Evolutionary conservation across 768 basidiomycete genomes (phyloP), one percentile per base, ranked within the genome.

Genomic region (Tricholoma sp.): DNA sequence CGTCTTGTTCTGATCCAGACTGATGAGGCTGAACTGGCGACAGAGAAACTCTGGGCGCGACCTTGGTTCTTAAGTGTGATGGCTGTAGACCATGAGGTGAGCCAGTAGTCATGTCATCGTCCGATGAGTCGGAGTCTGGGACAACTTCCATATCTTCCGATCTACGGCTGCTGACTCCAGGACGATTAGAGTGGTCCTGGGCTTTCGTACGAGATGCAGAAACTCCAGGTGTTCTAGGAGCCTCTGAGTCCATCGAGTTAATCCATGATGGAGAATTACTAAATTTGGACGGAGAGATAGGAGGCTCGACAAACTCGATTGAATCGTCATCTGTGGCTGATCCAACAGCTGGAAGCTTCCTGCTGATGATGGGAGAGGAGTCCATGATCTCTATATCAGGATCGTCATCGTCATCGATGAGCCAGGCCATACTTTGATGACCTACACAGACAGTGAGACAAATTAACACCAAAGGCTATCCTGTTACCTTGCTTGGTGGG

Each of bases 331-430:
- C 34, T 8, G 15, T 17, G 31, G 13, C 32, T 32, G 29, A 33
- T 32, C 32, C 12, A n/a, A 13, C 3, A 41, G 18, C 15, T 32
- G 39, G 7, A 17, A 17, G 52, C 11, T 33, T 55, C 49, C 59
- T 60, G 54, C 54, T 57, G 7, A 57, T 12, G 28, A 67, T 41
- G 8, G 82, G 82, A 3, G 84, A 77, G 18, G 84, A 84, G 50
- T 74, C 71, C n/a, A 80, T 50, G 37, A 85, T 78, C 56, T 77
- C 74, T 59, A 85, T 71, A 44, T 75, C 72, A 9, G 73, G 75
- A 45, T 86, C 85, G 52, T 87, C 85, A 55, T 84, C 85, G 24
- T 83, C 75, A 37, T 80, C 84, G 9, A 88, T 66, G 18, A 89
- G 71, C 86, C 86, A 88, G 2, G 81, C 78, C 71, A 88, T 84